These are phyloP conservation scores for Cudoniella acicularis DNA, from an alignment of 495 filamentous ascomycete genomes.

Conservation along the genomic window DNA sequence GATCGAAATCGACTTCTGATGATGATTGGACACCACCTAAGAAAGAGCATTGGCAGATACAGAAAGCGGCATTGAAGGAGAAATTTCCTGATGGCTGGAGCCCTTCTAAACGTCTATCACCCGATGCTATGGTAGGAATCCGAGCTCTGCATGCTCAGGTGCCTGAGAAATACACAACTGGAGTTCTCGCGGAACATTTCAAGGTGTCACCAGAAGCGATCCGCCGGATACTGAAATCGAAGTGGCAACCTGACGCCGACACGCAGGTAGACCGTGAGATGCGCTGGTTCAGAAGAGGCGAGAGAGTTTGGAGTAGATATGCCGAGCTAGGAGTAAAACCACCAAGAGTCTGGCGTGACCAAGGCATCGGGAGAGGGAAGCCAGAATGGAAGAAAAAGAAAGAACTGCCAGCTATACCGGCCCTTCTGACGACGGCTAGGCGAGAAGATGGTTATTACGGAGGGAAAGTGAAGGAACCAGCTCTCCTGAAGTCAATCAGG, in stretches of 20 bases:
- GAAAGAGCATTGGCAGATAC: slow-evolving; percentile 60
- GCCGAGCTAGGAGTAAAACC: slow-evolving; percentile 66
- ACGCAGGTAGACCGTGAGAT: slow-evolving; percentile 56
- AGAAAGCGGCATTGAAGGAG: slow-evolving; percentile 61
- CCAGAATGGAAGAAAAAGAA: slow-evolving; percentile 15
- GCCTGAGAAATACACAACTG: slow-evolving; percentile 70
- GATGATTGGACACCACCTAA: slow-evolving; percentile 14
- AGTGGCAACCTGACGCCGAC: slow-evolving; percentile 67
- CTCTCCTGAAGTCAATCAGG: too few relatives aligned
- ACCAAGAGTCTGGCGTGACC: slow-evolving; percentile 60
- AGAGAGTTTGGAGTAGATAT: slow-evolving; percentile 70
- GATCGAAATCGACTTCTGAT: slow-evolving; percentile 5
- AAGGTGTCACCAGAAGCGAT: slow-evolving; percentile 82
- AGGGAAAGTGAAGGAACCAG: not conserved
- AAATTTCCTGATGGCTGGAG: slow-evolving; percentile 81
- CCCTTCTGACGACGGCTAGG: slow-evolving; percentile 7
- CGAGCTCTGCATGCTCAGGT: slow-evolving; percentile 70
- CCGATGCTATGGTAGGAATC: slow-evolving; percentile 85
- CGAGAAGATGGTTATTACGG: not conserved
- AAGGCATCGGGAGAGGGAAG: slow-evolving; percentile 56
- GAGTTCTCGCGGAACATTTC: slow-evolving; percentile 73
- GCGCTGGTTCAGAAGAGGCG: slow-evolving; percentile 78
- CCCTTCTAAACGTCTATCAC: slow-evolving; percentile 81
- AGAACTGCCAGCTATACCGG: not conserved
- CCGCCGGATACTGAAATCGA: slow-evolving; percentile 77